Evolutionary conservation across 495 filamentous ascomycete species (phyloP).

Genomic region (Neurospora sp.): DNA sequence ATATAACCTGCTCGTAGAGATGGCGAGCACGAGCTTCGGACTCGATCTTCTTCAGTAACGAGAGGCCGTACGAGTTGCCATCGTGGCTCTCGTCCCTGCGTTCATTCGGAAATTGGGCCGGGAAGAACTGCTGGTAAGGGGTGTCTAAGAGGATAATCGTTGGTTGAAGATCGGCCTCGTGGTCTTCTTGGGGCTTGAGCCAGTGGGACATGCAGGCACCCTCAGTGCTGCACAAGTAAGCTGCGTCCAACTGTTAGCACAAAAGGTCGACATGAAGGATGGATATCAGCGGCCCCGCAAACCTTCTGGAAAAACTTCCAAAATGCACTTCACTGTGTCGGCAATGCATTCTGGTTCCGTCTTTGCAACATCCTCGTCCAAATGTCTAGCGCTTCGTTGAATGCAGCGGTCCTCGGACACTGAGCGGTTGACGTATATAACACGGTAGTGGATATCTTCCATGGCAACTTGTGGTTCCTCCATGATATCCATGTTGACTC

Average conservation of each 20-base stretch:
- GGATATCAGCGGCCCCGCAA: constrained; percentile 6
- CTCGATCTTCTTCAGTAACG: constrained; percentile 56
- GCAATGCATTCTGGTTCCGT: constrained; percentile 29
- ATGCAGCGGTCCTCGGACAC: constrained; percentile 48
- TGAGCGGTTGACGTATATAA: constrained; percentile 75
- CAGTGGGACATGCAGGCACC: constrained; percentile 61
- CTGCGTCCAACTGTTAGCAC: constrained; percentile 35
- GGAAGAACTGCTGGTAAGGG: constrained; percentile 36
- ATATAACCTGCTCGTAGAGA: constrained; percentile 62
- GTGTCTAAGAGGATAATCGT: constrained; percentile 71
- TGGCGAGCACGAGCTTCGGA: constrained; percentile 61
- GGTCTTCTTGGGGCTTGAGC: constrained; percentile 53
- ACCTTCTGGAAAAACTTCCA: constrained; percentile 43
- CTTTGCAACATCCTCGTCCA: neutral
- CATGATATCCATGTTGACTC: constrained; percentile 13
- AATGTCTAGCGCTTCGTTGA: neutral
- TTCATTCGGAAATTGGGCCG: constrained; percentile 30
- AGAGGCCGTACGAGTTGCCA: constrained; percentile 55
- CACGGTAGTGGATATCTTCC: constrained; percentile 64
- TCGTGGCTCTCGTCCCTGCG: constrained; percentile 28
- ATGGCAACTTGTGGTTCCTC: constrained; percentile 26
- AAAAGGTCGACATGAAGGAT: neutral
- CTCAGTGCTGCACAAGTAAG: constrained; percentile 63
- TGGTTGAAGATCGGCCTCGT: constrained; percentile 53
- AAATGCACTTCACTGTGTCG: constrained; percentile 36